These are phyloP conservation scores for Botryotinia globosa DNA, from an alignment of 2,329 filamentous ascomycete species.

Conservation along the genomic window DNA sequence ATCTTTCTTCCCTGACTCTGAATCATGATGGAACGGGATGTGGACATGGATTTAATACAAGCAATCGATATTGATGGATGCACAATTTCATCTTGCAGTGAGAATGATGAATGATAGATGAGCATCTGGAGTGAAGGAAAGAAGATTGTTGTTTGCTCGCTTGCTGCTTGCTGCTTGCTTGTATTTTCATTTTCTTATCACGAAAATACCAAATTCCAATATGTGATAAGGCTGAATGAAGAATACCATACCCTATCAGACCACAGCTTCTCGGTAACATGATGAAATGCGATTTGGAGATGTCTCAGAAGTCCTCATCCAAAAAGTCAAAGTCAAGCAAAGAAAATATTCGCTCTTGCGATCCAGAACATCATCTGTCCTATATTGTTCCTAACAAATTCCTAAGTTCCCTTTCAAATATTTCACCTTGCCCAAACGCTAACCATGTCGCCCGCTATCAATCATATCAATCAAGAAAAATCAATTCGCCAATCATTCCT, in stretches of 20 bases:
- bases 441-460: conserved; percentile 1
- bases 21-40: too few species aligned
- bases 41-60: neutral
- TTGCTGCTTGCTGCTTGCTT: conserved; percentile 1
- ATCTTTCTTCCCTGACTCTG: conserved; percentile 19
- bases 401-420: neutral
- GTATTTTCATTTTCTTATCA: neutral
- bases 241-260: too few species aligned
- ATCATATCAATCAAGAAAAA: neutral
- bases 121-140: neutral
- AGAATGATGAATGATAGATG: neutral
- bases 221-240: neutral
- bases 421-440: neutral
- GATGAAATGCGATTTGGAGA: neutral
- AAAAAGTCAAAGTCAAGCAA: neutral
- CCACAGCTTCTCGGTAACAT: too few species aligned
- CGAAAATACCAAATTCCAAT: neutral
- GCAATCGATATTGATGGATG: neutral
- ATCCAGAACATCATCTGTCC: conserved; percentile 5
- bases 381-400: neutral
- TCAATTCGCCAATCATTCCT: neutral
- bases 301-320: neutral
- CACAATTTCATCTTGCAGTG: neutral
- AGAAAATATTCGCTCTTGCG: neutral
- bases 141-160: neutral